These are phyloP conservation scores for Stephania cephalantha DNA, from an alignment of 164 flowering plant species.

Conservation along the genomic window DNA sequence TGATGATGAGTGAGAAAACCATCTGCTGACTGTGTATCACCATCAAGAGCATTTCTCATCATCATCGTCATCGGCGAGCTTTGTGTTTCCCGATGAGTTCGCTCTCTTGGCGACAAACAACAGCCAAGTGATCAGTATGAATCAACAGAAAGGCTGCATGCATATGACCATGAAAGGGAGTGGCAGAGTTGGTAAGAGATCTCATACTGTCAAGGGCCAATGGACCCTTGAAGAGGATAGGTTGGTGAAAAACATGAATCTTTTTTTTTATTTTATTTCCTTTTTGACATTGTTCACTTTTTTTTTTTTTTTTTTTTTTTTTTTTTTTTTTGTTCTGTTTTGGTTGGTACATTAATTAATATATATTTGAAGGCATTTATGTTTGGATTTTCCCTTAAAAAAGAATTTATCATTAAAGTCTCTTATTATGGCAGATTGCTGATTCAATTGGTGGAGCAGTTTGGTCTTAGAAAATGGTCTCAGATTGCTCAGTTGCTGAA, in stretches of 20 bases:
- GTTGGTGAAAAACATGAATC: constrained; percentile 21
- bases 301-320: neutral
- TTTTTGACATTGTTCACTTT: neutral
- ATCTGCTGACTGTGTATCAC: neutral
- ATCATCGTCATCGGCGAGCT: constrained; percentile 10
- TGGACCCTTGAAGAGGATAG: constrained; percentile 89
- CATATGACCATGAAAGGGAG: constrained; percentile 13
- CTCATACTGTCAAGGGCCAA: constrained; percentile 60
- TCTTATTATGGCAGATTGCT: constrained; percentile 31
- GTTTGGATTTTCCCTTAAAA: neutral
- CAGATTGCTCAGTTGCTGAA: constrained; percentile 34
- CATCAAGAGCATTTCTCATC: neutral
- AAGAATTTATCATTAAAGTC: neutral
- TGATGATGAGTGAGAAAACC: constrained; percentile 11
- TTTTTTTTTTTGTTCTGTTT: neutral
- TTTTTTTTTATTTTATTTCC: neutral
- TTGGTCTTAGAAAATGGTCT: constrained; percentile 43
- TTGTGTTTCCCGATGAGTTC: constrained; percentile 39
- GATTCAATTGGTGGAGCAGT: constrained; percentile 31
- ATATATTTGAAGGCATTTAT: neutral
- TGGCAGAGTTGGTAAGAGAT: constrained; percentile 30
- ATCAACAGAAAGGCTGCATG: constrained; percentile 13
- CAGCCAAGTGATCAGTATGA: constrained; percentile 13
- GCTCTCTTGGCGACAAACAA: constrained; percentile 35
- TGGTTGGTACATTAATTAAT: neutral